Conservation (phyloP, 345 rosid genomes). For the Aquilaria malaccensis region DNA sequence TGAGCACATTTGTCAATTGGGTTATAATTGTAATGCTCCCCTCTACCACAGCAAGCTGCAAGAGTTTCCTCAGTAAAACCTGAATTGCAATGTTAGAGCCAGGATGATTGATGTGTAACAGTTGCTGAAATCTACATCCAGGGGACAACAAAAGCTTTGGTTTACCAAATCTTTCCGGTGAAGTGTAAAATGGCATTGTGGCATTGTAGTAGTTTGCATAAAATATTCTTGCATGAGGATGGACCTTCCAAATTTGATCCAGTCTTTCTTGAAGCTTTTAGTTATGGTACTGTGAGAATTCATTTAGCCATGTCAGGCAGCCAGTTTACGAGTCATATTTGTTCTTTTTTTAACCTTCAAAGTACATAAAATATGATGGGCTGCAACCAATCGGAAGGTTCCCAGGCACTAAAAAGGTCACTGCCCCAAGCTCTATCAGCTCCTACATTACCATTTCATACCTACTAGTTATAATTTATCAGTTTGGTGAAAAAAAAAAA, state of each 20-base stretch:
- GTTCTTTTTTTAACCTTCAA: not conserved
- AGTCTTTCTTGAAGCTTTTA: slow-evolving; percentile 16
- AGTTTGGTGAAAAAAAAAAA: not conserved
- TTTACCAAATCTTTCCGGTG: slow-evolving; percentile 9
- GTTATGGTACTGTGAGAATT: slow-evolving; percentile 19
- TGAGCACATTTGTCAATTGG: slow-evolving; percentile 19
- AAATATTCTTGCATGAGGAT: slow-evolving; percentile 15
- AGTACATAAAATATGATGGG: not conserved
- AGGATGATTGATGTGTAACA: too few species aligned
- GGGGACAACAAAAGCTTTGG: not conserved
- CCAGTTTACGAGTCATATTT: slow-evolving; percentile 13
- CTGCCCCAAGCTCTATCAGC: slow-evolving; percentile 3
- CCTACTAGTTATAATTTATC: not conserved
- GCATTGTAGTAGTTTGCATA: slow-evolving; percentile 22
- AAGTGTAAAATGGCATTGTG: not conserved
- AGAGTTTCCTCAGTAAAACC: slow-evolving; percentile 24
- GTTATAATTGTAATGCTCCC: slow-evolving; percentile 38
- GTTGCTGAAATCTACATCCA: too few species aligned
- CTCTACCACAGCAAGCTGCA: slow-evolving; percentile 38
- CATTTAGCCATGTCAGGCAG: slow-evolving; percentile 17
- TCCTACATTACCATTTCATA: not conserved
- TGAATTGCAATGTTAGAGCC: slow-evolving; percentile 1
- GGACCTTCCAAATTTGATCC: not conserved
- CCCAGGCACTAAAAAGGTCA: slow-evolving; percentile 9
- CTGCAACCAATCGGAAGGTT: slow-evolving; percentile 10